Percentiles rank a stretch among this genome's conserved stretches.
Conservation (phyloP, 2,329 filamentous ascomycete genomes). For the Fusarium sp. region DNA sequence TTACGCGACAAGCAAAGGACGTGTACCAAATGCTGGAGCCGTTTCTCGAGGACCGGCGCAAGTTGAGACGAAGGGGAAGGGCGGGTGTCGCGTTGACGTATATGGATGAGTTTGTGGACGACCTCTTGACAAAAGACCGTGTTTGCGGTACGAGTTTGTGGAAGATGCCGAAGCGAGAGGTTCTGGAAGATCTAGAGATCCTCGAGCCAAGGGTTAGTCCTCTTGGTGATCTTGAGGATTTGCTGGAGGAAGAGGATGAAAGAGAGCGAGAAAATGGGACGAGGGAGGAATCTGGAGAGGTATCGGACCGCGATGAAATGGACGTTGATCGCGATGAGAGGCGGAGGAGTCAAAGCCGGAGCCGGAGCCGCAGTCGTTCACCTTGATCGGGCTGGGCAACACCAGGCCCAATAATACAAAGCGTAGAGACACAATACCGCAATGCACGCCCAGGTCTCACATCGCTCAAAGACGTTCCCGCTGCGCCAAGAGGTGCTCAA, state of each 20-base stretch:
- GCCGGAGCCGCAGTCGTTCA: constrained; percentile 40
- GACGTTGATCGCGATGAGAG: constrained; percentile 53
- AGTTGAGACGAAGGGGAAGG: constrained; percentile 80
- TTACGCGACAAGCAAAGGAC: constrained; percentile 84
- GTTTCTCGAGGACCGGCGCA: constrained; percentile 82
- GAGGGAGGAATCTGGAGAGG: constrained; percentile 56
- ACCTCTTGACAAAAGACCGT: constrained; percentile 86
- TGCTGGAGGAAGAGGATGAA: constrained; percentile 71
- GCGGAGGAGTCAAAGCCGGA: constrained; percentile 34
- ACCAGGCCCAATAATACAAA: constrained; percentile 1
- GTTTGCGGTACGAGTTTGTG: constrained; percentile 92
- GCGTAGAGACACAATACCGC: background rate
- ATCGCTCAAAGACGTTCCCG: accelerated
- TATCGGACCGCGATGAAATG: constrained; percentile 52
- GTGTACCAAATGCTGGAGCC: constrained; percentile 86
- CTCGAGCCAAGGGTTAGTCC: constrained; percentile 88
- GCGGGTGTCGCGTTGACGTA: constrained; percentile 80
- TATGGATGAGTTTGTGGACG: constrained; percentile 94
- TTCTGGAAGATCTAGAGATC: constrained; percentile 88
- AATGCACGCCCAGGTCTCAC: background rate
- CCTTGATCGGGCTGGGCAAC: constrained; percentile 38
- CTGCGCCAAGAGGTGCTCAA: background rate
- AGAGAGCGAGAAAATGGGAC: constrained; percentile 49
- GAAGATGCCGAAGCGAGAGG: constrained; percentile 85
- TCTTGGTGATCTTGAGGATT: constrained; percentile 79